Percentiles rank a stretch among this genome's conserved stretches.
phyloP scores from a whole-genome alignment of 163 green algal genomes.

The Chloroidium sp. region DNA sequence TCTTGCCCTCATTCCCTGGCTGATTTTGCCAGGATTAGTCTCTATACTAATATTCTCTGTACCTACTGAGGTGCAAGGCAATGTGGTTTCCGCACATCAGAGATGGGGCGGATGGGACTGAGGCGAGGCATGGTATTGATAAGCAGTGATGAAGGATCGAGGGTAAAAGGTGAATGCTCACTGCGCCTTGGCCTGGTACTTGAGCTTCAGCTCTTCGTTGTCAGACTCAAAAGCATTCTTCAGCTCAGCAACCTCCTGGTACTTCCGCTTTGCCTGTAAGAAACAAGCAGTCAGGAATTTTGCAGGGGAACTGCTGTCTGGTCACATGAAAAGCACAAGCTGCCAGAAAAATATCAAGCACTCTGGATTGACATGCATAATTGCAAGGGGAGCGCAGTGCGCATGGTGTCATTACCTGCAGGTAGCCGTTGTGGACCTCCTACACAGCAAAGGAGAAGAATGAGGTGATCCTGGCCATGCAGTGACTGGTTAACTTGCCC shows the following conservation, averaged over 20 bases:
- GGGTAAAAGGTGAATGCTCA: conserved; percentile 16
- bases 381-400: neutral
- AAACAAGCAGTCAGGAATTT: no score
- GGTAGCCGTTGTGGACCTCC: conserved; percentile 50
- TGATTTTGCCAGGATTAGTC: no score
- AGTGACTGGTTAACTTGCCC: no score
- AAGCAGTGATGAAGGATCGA: neutral
- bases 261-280: conserved; percentile 47
- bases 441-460: no score
- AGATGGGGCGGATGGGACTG: neutral
- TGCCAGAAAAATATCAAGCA: no score
- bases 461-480: no score
- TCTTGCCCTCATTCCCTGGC: no score
- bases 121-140: neutral
- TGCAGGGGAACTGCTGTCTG: no score
- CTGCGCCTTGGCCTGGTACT: conserved; percentile 48
- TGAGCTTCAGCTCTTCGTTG: conserved; percentile 49
- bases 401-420: conserved; percentile 18
- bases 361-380: neutral
- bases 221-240: conserved; percentile 37
- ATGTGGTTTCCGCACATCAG: no score
- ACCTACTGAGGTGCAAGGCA: no score
- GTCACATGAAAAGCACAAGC: no score
- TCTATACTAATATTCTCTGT: no score
- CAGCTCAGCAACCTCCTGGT: conserved; percentile 33